phyloP scores from a whole-genome alignment of 2,329 filamentous ascomycete genomes.

The Monilinia aucupariae region DNA sequence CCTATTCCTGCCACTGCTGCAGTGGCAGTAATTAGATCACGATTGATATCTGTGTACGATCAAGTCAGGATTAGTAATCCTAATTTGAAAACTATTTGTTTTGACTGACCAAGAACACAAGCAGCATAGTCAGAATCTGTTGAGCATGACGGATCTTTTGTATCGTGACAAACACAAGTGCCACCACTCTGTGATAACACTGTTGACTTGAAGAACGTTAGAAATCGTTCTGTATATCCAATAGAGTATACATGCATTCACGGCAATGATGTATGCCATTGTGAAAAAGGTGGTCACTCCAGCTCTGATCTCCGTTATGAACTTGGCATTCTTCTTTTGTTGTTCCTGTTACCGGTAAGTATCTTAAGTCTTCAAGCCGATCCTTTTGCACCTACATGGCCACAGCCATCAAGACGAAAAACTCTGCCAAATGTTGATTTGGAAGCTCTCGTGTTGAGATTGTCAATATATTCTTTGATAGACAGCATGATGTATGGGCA shows the following conservation, averaged over 20 bases:
- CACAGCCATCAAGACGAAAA: slow-evolving; percentile 62
- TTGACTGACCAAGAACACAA: slow-evolving; percentile 37
- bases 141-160: slow-evolving; percentile 28
- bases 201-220: slow-evolving; percentile 49
- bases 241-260: slow-evolving; percentile 46
- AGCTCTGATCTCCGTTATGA: slow-evolving; percentile 72
- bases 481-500: slow-evolving; percentile 9
- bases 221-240: not conserved
- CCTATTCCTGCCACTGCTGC: slow-evolving; percentile 72
- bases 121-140: slow-evolving; percentile 39
- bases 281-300: slow-evolving; percentile 75
- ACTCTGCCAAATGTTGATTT: slow-evolving; percentile 49
- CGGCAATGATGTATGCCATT: slow-evolving; percentile 81
- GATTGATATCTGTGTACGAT: slow-evolving; percentile 8
- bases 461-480: slow-evolving; percentile 11
- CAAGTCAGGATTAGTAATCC: not conserved
- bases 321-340: slow-evolving; percentile 62
- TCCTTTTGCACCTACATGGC: slow-evolving; percentile 51
- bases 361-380: not conserved
- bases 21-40: slow-evolving; percentile 74
- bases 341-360: slow-evolving; percentile 46
- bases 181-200: slow-evolving; percentile 73
- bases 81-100: not conserved
- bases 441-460: slow-evolving; percentile 38
- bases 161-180: slow-evolving; percentile 57